Evolutionary conservation across 2,329 filamentous ascomycete species (phyloP), one percentile per base, ranked within the genome.

Genomic region (Botrytis cinerea): DNA sequence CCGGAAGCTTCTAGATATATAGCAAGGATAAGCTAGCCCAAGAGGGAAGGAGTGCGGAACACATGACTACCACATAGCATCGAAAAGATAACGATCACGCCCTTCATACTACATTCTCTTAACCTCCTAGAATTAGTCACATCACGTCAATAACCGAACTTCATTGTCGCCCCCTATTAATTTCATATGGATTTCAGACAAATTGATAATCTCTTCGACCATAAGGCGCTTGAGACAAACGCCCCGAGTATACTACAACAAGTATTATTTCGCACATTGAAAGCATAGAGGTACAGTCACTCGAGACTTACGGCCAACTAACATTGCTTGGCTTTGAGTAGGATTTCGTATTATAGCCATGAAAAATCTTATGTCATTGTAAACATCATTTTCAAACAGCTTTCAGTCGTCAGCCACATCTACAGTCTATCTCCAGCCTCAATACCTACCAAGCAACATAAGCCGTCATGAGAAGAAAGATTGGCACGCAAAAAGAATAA

Each of bases 361-460:
- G 1, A 5, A 54, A 28, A 51, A 14, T 51, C 46, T 67, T 28
- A 67, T 67, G 63, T 67, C 63, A 67, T 67, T 51, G 6, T 10
- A 54, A 57, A 57, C 51, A 57, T 28, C 25, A n/a, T n/a, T 54
- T 54, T 67, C 35, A 43, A 68, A n/a, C 10, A 68, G 48, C 66
- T 57, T 57, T 22, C 48, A 57, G 18, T 57, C 43, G 54, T 68
- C 48, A 57, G 64, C 64, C 48, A 57, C 66, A 57, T n/a, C 18
- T 28, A 67, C 35, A 22, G 25, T n/a, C 60, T 28, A 57, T 28
- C 14, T 40, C 64, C 45, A 46, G 45, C 35, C 48, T 67, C 46
- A n/a, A 5, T 16, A 40, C n/a, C 46, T 54, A 57, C 20, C 62
- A 66, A 35, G 28, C 20, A 35, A 35, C 4, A 51, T 40, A 51